Evolutionary conservation across 495 filamentous ascomycete genomes (phyloP).

Genomic region (Cryomyces minteri): DNA sequence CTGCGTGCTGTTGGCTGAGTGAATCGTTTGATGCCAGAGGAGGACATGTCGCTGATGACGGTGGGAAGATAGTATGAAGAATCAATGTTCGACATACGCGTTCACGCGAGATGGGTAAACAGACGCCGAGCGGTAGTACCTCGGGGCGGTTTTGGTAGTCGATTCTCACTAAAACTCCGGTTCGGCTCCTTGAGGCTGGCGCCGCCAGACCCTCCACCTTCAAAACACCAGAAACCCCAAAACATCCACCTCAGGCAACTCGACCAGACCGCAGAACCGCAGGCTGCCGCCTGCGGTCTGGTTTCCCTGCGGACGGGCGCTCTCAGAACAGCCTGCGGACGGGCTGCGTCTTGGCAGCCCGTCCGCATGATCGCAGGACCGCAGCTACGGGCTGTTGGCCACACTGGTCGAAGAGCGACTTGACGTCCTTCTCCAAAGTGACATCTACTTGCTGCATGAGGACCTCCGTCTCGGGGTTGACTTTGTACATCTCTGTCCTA

Average conservation of each 20-base stretch:
- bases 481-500: no score
- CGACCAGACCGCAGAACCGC: neutral
- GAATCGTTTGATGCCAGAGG: neutral
- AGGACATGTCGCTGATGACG: neutral
- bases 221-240: neutral
- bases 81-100: neutral
- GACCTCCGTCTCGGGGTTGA: no score
- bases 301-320: neutral
- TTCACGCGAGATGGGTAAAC: neutral
- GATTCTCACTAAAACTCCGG: neutral
- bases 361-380: no score
- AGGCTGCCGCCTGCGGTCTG: neutral
- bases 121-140: neutral
- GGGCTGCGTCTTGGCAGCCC: neutral
- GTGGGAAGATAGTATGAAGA: no score
- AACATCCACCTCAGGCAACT: neutral
- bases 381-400: no score
- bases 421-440: no score
- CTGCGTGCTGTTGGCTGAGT: neutral
- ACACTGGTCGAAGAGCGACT: neutral
- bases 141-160: neutral
- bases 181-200: neutral
- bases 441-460: no score
- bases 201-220: neutral
- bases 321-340: neutral